Evolutionary conservation across 352 stramenopile species (phyloP).

Genomic region (Pythium rhizo-oryzae): DNA sequence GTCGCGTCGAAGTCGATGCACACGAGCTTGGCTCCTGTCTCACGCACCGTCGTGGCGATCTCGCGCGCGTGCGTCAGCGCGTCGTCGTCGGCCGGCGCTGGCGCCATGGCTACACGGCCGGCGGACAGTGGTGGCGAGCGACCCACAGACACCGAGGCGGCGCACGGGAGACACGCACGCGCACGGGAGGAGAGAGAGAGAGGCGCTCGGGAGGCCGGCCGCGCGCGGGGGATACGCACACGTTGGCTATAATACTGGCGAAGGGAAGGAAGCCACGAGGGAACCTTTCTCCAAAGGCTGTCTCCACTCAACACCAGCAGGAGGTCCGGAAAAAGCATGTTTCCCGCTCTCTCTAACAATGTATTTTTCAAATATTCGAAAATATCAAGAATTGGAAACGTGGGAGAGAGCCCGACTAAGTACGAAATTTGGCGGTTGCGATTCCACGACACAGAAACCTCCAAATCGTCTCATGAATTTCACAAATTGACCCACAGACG

Average conservation of each 20-base stretch:
- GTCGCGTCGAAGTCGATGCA: constrained; percentile 88
- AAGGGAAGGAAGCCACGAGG: not conserved
- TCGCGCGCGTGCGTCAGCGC: constrained; percentile 30
- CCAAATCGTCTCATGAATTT: constrained; percentile 6
- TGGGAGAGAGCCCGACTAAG: constrained; percentile 8
- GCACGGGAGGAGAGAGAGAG: not conserved
- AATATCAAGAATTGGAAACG: constrained; percentile 8
- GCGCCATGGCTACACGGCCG: not conserved
- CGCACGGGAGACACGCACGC: not conserved
- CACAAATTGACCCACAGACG: not conserved
- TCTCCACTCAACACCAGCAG: not conserved
- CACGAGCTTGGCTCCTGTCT: constrained; percentile 58
- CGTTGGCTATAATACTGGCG: not conserved
- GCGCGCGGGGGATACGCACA: not conserved
- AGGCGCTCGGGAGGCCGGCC: not conserved
- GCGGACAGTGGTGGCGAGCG: too few species aligned
- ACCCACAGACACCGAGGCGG: not conserved
- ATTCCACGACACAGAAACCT: not conserved
- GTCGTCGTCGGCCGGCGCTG: constrained; percentile 5
- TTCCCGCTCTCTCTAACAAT: constrained; percentile 12
- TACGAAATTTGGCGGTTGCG: constrained; percentile 9
- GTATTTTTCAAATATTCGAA: constrained; percentile 25
- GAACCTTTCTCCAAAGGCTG: not conserved
- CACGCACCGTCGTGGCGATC: constrained; percentile 42
- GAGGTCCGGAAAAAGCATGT: not conserved